Base-by-base conservation (phyloP, 345 rosid species). In the Syzygium grande region DNA sequence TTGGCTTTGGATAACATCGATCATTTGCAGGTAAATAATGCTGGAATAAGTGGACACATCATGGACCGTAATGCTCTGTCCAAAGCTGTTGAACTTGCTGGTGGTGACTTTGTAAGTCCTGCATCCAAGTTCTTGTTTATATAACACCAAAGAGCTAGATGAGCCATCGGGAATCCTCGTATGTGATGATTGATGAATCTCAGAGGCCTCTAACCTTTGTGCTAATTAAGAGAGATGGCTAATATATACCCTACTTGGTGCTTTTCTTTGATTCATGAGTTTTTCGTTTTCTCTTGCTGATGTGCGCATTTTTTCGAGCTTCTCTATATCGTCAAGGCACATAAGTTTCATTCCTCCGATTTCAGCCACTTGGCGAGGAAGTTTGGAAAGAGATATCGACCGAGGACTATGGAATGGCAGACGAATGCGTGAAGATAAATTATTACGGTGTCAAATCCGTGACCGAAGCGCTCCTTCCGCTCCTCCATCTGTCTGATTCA, bases 21-120 rank as follows among this genome's bases (percentile, higher is more conserved):
- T 85, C 49, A 41, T 89, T 90, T 84, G 83, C 88, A 94, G 95
- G 94, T 94, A 68, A 94, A 92, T 86, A 92, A 91, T 88, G 92
- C 92, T 4, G 94, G 92, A 34, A 79, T 91, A 30, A 6, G 21
- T 51, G 92, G 91, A 30, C 5, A 19, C 68, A 54, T 15, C 19
- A 3, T 89, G 9, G 89, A 94, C 73, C 23, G 3, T 9, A 88
- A 90, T 22, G 87, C 59, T 58, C 23, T 88, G 38, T 58, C 89
- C 4, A 78, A 68, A n/a, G 88, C 84, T 23, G 46, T 78, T 27
- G 84, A 86, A 21, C 85, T 86, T 52, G 46, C 43, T 38, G 89
- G 90, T 87, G 90, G 73, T 16, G 51, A 58, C 46, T 88, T 61
- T 80, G 80, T 29, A 21, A 65, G 85, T 84, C 77, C 6, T 2